Percentiles rank a stretch among this genome's conserved stretches.
These are phyloP conservation scores for Begonia loranthoides DNA, from an alignment of 306 rosid genomes.

Conservation along the genomic window DNA sequence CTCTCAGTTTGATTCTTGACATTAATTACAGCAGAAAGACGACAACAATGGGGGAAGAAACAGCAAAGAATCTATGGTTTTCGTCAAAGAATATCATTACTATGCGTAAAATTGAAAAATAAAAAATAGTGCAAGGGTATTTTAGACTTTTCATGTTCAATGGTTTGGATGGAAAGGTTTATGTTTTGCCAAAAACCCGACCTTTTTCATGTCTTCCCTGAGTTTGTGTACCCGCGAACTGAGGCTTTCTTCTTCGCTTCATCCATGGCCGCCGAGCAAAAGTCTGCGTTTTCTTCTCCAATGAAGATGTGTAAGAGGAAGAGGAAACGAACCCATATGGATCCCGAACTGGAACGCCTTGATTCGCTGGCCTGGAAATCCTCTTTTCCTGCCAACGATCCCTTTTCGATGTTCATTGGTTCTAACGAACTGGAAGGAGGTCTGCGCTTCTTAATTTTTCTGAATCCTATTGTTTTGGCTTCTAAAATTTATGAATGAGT, in stretches of 20 bases:
- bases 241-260: background rate
- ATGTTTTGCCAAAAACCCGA: too few species aligned
- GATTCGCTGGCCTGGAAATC: constrained; percentile 62
- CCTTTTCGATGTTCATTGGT: constrained; percentile 40
- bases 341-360: constrained; percentile 39
- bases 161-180: too few species aligned
- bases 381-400: constrained; percentile 31
- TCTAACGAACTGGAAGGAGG: constrained; percentile 88
- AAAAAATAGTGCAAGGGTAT: too few species aligned
- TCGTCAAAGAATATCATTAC: too few species aligned
- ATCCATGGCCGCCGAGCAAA: constrained; percentile 6
- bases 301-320: constrained; percentile 21
- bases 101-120: too few species aligned
- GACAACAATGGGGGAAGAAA: too few species aligned
- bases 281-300: background rate
- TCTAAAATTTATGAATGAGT: background rate
- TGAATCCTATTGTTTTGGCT: background rate
- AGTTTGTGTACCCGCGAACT: too few species aligned
- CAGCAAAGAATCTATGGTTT: too few species aligned
- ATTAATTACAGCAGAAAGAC: too few species aligned
- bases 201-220: too few species aligned
- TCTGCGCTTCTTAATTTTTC: constrained; percentile 7
- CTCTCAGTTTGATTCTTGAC: too few species aligned
- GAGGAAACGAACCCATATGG: constrained; percentile 22
- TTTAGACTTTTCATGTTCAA: too few species aligned